A percentile compares a stretch with the other conserved stretches of the same genome.
These are phyloP conservation scores for Blastobotrys ciferrii DNA, from an alignment of 1,139 yeast genomes.

Conservation along the genomic window DNA sequence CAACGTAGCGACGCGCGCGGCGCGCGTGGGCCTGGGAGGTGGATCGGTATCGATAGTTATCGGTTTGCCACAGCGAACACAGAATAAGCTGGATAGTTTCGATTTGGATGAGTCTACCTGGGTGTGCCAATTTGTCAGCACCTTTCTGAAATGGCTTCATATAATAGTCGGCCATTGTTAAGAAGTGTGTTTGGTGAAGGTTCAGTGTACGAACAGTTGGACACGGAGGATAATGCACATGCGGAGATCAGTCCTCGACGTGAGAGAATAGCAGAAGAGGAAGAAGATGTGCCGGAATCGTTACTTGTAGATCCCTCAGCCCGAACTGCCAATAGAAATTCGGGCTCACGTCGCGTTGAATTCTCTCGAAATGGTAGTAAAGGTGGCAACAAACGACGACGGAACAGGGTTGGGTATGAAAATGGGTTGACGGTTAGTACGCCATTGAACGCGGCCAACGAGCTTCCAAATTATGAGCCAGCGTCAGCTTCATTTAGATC, in stretches of 20 bases:
- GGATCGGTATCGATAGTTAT: no score
- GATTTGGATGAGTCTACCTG: not conserved
- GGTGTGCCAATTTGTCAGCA: not conserved
- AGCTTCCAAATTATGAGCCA: not conserved
- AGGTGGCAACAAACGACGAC: not conserved
- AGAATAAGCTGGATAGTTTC: not conserved
- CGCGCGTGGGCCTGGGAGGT: no score
- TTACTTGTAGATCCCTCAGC: conserved; percentile 11
- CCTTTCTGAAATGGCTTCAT: not conserved
- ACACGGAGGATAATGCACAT: conserved; percentile 14
- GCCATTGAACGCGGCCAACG: not conserved
- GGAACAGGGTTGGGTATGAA: not conserved
- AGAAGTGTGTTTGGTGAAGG: conserved; percentile 13
- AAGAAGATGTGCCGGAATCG: conserved; percentile 12
- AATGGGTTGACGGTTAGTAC: not conserved
- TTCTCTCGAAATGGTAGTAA: not conserved
- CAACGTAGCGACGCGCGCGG: no score
- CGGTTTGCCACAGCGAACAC: not conserved
- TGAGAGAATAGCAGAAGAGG: not conserved
- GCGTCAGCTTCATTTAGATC: not conserved
- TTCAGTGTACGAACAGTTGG: conserved; percentile 14
- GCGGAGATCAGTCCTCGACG: not conserved
- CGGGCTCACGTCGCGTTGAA: not conserved
- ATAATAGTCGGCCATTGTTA: not conserved
- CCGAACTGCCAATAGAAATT: not conserved